Percentiles rank a stretch among this genome's conserved stretches.
phyloP scores from a whole-genome alignment of 371 early-diverging fungal species.

The Mortierella sp. region DNA sequence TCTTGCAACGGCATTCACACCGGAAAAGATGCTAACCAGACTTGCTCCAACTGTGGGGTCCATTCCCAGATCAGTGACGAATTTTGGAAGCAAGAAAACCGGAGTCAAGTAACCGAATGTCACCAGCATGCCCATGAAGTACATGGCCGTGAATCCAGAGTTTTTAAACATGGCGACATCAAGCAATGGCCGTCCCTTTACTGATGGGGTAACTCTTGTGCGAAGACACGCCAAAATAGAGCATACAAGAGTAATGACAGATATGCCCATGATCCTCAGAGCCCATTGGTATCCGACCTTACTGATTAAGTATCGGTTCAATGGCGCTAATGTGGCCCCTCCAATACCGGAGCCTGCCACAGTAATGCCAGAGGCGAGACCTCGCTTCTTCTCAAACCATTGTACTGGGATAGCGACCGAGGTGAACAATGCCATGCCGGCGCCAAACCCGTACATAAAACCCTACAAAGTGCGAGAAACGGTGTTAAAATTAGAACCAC shows the following conservation, averaged over 20 bases:
- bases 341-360: slow-evolving; percentile 82
- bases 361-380: slow-evolving; percentile 74
- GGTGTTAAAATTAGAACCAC: no score
- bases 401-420: slow-evolving; percentile 61
- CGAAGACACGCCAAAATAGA: slow-evolving; percentile 56
- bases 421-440: slow-evolving; percentile 40
- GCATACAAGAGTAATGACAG: slow-evolving; percentile 56
- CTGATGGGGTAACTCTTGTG: slow-evolving; percentile 49
- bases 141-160: slow-evolving; percentile 31
- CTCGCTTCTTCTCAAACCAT: slow-evolving; percentile 68
- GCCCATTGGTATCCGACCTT: slow-evolving; percentile 67
- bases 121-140: slow-evolving; percentile 24
- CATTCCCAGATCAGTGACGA: slow-evolving; percentile 43
- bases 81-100: slow-evolving; percentile 40
- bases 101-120: slow-evolving; percentile 49
- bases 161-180: slow-evolving; percentile 46
- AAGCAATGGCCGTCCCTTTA: slow-evolving; percentile 29
- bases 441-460: slow-evolving; percentile 31
- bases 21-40: slow-evolving; percentile 58
- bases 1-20: slow-evolving; percentile 61
- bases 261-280: slow-evolving; percentile 61
- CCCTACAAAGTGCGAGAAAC: slow-evolving; percentile 14
- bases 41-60: slow-evolving; percentile 17
- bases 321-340: slow-evolving; percentile 73
- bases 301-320: slow-evolving; percentile 65